phyloP scores from a whole-genome alignment of 2,329 filamentous ascomycete species.

The Sarocladium oryzae region DNA sequence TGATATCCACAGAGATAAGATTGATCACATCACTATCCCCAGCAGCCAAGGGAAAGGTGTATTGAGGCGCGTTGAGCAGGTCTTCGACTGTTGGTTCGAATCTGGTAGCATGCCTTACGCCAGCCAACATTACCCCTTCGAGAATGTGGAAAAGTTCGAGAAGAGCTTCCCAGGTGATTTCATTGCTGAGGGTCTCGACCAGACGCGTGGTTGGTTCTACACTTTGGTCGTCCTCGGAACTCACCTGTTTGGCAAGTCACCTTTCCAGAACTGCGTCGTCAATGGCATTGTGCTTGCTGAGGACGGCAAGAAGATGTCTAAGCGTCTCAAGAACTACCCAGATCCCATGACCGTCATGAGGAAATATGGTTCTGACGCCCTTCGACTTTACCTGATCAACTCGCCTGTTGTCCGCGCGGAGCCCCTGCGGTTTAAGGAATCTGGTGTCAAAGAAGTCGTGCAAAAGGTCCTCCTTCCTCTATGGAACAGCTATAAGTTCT shows the following conservation, averaged over 20 bases:
- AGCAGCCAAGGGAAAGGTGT: slow-evolving; percentile 80
- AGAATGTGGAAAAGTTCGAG: slow-evolving; percentile 76
- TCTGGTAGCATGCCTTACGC: slow-evolving; percentile 95
- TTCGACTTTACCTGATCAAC: slow-evolving; percentile 94
- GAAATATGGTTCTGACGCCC: slow-evolving; percentile 84
- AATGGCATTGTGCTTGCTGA: slow-evolving; percentile 92
- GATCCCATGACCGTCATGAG: slow-evolving; percentile 78
- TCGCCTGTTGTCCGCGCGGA: slow-evolving; percentile 91
- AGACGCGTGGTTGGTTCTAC: slow-evolving; percentile 97
- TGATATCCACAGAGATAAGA: slow-evolving; percentile 86
- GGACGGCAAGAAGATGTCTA: slow-evolving; percentile 98
- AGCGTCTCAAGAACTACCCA: slow-evolving; percentile 92
- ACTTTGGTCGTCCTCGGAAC: slow-evolving; percentile 83
- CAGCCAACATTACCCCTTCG: slow-evolving; percentile 85
- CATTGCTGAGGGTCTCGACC: slow-evolving; percentile 87
- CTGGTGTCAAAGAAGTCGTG: slow-evolving; percentile 90
- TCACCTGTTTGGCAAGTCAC: slow-evolving; percentile 75
- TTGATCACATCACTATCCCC: slow-evolving; percentile 91
- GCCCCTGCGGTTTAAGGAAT: slow-evolving; percentile 83
- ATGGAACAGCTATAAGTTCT: slow-evolving; percentile 98
- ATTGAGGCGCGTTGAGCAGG: slow-evolving; percentile 75
- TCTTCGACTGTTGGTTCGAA: slow-evolving; percentile 97
- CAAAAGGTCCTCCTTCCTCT: slow-evolving; percentile 83
- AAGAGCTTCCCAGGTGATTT: slow-evolving; percentile 85
- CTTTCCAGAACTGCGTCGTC: slow-evolving; percentile 94